Base-by-base conservation (phyloP, 2,329 filamentous ascomycete genomes). In the Cladosporium phlei region DNA sequence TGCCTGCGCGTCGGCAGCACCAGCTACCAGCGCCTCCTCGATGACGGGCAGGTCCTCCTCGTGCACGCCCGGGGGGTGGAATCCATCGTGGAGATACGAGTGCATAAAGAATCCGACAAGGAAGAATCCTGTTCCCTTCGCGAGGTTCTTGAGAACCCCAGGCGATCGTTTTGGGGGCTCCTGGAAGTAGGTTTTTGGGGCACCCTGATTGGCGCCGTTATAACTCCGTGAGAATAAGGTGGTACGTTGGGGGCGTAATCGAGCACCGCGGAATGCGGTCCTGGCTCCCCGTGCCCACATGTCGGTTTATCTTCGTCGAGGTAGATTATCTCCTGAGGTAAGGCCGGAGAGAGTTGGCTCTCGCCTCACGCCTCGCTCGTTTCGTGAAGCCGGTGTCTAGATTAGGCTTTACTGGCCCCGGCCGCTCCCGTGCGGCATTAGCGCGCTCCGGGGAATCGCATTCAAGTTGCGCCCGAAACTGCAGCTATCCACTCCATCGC, bases 171-270 rank as follows among this genome's bases (percentile, higher is more conserved):
- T 53, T 2, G 52, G 52, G 16, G 59, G 59, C 38, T 51, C 53
- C 27, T 62, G 57, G 35, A 63, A 63, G 44, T 63, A 63, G 5
- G 60, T 63, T 17, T 54, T 59, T 19, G 59, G 58, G 7, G 52
- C 52, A 22, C 37, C 52, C 50, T 47, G 52, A 8, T 45, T 40
- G n/a, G 52, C 43, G 34, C 50, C 49, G 32, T 57, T 55, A 50
- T 54, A 54, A 20, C 47, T 51, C 37, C 56, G 52, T 5, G 51
- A 49, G 51, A 54, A 53, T 10, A 53, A 51, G 24, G 33, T 44
- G 12, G 34, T 54, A 38, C 50, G 46, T 14, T 40, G 38, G n/a
- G 33, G 20, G 12, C 38, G 33, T 16, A 43, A 17, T 8, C 46
- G 30, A 20, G 12, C 10, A 35, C 32, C 30, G 30, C 38, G 46